A percentile compares a stretch with the other conserved stretches of the same genome.
Evolutionary conservation across 2,329 filamentous ascomycete species (phyloP).

Genomic region (Stenocarpella maydis): DNA sequence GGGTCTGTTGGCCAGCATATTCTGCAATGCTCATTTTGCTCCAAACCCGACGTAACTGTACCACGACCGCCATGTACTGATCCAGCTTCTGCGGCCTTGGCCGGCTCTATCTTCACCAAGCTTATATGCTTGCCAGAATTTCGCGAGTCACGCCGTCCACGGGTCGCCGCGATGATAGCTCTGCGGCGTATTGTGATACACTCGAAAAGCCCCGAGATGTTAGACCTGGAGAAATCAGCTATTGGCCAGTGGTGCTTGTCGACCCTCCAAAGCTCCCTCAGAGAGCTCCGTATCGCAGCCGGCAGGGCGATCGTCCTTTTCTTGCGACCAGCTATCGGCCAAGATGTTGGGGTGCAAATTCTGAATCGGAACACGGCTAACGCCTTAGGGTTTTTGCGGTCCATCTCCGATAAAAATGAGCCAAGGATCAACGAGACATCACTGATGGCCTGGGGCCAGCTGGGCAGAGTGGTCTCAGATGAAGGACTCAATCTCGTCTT

Average conservation of each 20-base stretch:
- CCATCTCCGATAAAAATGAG: conserved; percentile 73
- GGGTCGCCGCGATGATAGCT: conserved; percentile 76
- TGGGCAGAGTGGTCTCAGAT: conserved; percentile 79
- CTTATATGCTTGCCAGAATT: conserved; percentile 57
- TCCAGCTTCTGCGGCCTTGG: conserved; percentile 45
- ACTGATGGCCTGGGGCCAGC: conserved; percentile 84
- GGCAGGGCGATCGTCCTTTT: conserved; percentile 57
- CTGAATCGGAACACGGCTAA: conserved; percentile 72
- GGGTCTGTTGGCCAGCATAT: conserved; percentile 31
- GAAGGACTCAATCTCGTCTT: conserved; percentile 88
- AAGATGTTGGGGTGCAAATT: conserved; percentile 43
- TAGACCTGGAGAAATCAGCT: conserved; percentile 72
- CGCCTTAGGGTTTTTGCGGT: conserved; percentile 75
- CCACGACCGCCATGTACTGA: conserved; percentile 38
- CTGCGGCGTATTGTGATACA: conserved; percentile 76
- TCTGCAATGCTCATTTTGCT: conserved; percentile 40
- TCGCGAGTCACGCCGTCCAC: conserved; percentile 63
- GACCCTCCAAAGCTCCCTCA: conserved; percentile 81
- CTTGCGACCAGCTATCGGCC: conserved; percentile 15
- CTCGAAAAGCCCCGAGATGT: conserved; percentile 62
- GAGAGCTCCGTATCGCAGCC: conserved; percentile 85
- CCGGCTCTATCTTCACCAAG: conserved; percentile 55
- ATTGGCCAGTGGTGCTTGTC: conserved; percentile 84
- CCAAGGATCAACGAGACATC: conserved; percentile 80
- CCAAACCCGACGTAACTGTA: conserved; percentile 17